Base-by-base conservation (phyloP, 768 basidiomycete species). In the Chalciporus sphaerocephalus region DNA sequence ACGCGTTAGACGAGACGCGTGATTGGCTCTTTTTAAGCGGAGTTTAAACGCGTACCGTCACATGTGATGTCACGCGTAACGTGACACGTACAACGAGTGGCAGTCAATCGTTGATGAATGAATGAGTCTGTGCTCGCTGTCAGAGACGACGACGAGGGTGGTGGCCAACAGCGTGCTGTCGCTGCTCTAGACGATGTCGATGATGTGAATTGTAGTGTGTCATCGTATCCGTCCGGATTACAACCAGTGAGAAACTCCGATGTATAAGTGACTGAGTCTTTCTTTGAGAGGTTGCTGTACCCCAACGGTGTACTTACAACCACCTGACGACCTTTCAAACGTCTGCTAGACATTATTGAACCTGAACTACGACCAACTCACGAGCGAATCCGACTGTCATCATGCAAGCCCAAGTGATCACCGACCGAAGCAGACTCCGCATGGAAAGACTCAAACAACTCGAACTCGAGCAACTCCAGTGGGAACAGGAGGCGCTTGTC, bases 401-500 rank as follows among this genome's bases (percentile, higher is more conserved):
- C 38, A 62, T 57, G 60, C 50, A 52, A 25, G 45, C 45, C 12
- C 55, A 35, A 6, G 23, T 49, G 51, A 55, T 65, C 66, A 55
- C 65, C 66, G 65, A 67, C 32, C 69, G 79, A 44, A 69, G 74
- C 20, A 74, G 71, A 41, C 66, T 74, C 40, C 72, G 79, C 28
- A 74, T 70, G 57, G 68, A 71, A 38, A 65, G 65, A 6, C 67
- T 79, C 16, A 59, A 69, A 27, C 75, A 77, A 43, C 68, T 74
- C 25, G 80, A 81, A 58, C 66, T 69, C 21, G 79, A 81, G 55
- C 73, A 78, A 49, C 72, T 69, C 2, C 53, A 66, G 21, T 80
- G 80, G 59, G 80, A 81, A 17, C 69, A 70, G 12, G 77, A 80
- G 32, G 80, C 77, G 0, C 66, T 81, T 34, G 73, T 73, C 54